Conservation (phyloP, 306 rosid genomes). For the peach (Prunus persica) region DNA sequence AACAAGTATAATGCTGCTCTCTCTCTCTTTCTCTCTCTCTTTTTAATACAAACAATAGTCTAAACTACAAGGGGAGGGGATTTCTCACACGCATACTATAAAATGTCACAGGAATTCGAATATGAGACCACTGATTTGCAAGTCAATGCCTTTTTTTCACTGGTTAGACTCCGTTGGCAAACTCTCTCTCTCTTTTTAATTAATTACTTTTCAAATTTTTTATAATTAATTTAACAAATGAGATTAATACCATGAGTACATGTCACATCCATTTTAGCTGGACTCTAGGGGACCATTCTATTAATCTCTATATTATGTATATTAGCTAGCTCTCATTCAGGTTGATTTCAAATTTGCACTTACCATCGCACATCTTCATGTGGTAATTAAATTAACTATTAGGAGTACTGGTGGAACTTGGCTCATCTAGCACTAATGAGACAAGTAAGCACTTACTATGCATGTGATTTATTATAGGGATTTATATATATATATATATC, state of each 20-base stretch:
- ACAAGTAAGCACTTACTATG: not conserved
- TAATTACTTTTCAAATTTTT: too few relatives aligned
- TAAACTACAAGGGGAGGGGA: rapidly evolving
- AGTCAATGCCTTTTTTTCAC: too few relatives aligned
- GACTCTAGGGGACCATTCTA: conserved; percentile 26
- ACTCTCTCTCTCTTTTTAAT: too few relatives aligned
- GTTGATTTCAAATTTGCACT: not conserved
- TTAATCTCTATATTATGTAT: not conserved
- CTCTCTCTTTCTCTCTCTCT: not conserved
- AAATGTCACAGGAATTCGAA: too few relatives aligned
- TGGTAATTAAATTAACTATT: not conserved
- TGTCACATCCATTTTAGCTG: conserved; percentile 20
- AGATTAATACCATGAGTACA: not conserved
- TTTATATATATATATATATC: not conserved
- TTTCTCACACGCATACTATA: too few relatives aligned
- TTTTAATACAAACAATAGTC: not conserved
- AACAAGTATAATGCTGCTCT: conserved; percentile 24
- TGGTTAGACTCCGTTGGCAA: too few relatives aligned
- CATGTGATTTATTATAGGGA: not conserved
- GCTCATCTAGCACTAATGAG: not conserved
- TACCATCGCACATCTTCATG: not conserved
- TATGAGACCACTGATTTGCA: rapidly evolving
- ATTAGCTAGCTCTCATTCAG: not conserved
- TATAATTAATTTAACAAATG: too few relatives aligned
- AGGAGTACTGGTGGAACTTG: not conserved